These are phyloP conservation scores for Inga leiocalycina DNA, from an alignment of 306 rosid species.

Conservation along the genomic window DNA sequence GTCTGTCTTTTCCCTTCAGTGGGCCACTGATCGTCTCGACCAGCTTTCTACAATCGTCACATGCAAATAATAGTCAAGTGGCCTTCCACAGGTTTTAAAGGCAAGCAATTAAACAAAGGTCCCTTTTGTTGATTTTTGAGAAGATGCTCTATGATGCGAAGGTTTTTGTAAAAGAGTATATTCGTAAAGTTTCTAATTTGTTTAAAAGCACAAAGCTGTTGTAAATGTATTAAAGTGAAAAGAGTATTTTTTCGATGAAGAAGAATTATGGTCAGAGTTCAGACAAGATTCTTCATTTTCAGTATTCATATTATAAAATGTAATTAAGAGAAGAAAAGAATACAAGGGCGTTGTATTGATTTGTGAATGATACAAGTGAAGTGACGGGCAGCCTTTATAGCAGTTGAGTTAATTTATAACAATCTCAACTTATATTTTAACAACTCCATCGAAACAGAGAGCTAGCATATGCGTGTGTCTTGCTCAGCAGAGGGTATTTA, in stretches of 20 bases:
- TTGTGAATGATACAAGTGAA: background rate
- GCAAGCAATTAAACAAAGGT: background rate
- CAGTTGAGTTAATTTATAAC: background rate
- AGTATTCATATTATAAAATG: background rate
- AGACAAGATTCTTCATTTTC: background rate
- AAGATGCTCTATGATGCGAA: background rate
- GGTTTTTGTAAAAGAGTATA: background rate
- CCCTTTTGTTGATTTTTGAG: background rate
- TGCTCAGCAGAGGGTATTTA: background rate
- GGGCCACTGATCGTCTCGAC: background rate
- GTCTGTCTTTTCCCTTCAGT: conserved; percentile 10
- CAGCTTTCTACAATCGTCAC: conserved; percentile 31
- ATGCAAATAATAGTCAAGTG: conserved; percentile 25
- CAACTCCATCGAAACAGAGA: background rate
- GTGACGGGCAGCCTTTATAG: background rate
- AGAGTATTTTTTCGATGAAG: background rate
- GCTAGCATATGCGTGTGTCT: background rate
- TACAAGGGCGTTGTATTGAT: background rate
- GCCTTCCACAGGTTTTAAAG: background rate
- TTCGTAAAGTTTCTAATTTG: background rate
- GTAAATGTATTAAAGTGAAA: background rate
- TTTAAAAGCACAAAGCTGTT: background rate
- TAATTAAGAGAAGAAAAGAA: background rate
- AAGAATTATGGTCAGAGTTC: background rate
- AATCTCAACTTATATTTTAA: background rate